Conservation (phyloP, 2,329 filamentous ascomycete genomes). For the Aspergillus spinulosporus region DNA sequence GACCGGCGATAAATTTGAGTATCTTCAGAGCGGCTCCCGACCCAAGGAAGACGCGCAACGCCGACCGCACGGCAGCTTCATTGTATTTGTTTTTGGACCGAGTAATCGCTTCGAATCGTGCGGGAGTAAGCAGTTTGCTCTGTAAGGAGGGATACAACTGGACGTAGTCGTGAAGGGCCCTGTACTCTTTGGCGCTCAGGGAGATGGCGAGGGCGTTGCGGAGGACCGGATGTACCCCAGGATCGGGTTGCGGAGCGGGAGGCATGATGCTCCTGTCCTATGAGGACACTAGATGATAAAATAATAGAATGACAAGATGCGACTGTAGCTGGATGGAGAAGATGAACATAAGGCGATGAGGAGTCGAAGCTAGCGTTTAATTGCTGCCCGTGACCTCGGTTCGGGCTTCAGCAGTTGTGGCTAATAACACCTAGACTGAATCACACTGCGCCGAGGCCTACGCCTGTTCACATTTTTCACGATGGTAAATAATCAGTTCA, state of each 20-base stretch:
- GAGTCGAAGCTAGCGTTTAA: neutral
- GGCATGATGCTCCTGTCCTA: slow-evolving; percentile 27
- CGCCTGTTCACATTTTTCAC: too few relatives aligned
- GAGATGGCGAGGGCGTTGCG: slow-evolving; percentile 86
- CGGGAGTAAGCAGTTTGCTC: slow-evolving; percentile 53
- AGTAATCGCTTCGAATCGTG: slow-evolving; percentile 53
- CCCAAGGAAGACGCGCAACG: slow-evolving; percentile 67
- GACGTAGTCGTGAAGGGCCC: slow-evolving; percentile 77
- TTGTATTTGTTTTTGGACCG: slow-evolving; percentile 65
- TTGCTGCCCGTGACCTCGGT: slow-evolving; percentile 25
- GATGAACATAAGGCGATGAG: slow-evolving; percentile 2
- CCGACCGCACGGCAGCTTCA: slow-evolving; percentile 68
- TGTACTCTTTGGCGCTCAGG: slow-evolving; percentile 79
- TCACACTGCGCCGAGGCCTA: neutral
- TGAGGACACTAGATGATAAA: neutral
- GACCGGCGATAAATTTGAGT: slow-evolving; percentile 53
- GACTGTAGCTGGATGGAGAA: slow-evolving; percentile 2
- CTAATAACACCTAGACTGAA: neutral
- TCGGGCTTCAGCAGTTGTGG: neutral
- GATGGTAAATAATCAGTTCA: too few relatives aligned
- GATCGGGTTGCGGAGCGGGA: slow-evolving; percentile 18
- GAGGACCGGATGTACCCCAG: slow-evolving; percentile 65
- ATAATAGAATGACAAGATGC: neutral
- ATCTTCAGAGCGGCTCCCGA: slow-evolving; percentile 65
- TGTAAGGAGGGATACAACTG: slow-evolving; percentile 62